Base-by-base conservation (phyloP, 164 flowering plant species). In the Chimonanthus praecox region DNA sequence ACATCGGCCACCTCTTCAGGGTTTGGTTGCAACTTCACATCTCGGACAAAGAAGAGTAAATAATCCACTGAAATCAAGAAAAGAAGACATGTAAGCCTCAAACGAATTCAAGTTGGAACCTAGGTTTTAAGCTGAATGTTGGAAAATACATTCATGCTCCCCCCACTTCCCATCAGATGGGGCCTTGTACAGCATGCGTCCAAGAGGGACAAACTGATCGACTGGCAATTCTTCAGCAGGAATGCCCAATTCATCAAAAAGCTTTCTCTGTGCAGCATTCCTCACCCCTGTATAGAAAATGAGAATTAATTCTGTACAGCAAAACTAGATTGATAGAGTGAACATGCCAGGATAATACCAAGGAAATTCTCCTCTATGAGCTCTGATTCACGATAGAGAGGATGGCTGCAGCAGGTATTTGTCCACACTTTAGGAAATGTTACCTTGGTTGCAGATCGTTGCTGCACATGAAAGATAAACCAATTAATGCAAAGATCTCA, bases 111-210 rank as follows among this genome's bases (percentile, higher is more conserved):
- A 54, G 16, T 10, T 54, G 16, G 60, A 54, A 54, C 16, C 16
- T n/a, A 33, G 2, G 1, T 4, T 63, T 33, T 63, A 63, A 20
- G 44, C 18, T 63, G 44, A 11, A 63, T 43, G 60, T 54, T 15
- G 15, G 44, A 16, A 70, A 63, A 18, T 88, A 95, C 99, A 82
- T 88, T 95, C 99, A 76, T 95, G 98, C 78, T 95, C 99, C 6
- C 99, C 99, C 99, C 99, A 95, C 80, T 90, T 95, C 58, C 98
- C 98, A 82, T 95, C 97, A 13, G 99, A 95, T 69, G 99, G 98
- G 45, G 99, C 99, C 84, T 92, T 92, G 90, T 93, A 95, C 46
- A 95, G 87, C 63, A 95, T 95, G 50, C 97, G 92, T 0, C 98
- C 94, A 64, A 95, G 83, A 2, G 98, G 90, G 5, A 68, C 82